Percentiles rank a stretch among this genome's conserved stretches.
Evolutionary conservation across 352 stramenopile genomes (phyloP).

Genomic region (Saprolegnia diclina): DNA sequence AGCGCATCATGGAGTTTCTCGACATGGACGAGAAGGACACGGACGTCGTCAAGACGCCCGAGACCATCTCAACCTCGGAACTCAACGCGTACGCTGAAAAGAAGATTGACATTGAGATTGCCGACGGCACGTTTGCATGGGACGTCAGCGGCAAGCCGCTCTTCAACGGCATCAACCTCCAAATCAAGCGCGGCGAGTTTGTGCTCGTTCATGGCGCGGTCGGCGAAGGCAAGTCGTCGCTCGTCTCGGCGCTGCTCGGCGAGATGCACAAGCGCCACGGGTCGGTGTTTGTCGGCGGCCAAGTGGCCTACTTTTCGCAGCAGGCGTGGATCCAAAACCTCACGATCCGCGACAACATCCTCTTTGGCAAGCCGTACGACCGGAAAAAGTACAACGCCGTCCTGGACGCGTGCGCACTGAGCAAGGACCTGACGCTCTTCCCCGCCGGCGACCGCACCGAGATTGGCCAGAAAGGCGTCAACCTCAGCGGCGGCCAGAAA

Average conservation of each 20-base stretch:
- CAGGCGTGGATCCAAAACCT: slow-evolving; percentile 30
- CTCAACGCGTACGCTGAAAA: background rate
- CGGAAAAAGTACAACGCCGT: slow-evolving; percentile 43
- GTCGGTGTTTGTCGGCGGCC: slow-evolving; percentile 37
- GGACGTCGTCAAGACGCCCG: background rate
- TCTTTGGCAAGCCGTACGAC: slow-evolving; percentile 70
- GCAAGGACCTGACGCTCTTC: slow-evolving; percentile 30
- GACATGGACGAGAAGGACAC: background rate
- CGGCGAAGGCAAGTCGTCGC: slow-evolving; percentile 50
- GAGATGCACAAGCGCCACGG: slow-evolving; percentile 77
- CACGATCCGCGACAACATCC: slow-evolving; percentile 81
- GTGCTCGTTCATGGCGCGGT: slow-evolving; percentile 46
- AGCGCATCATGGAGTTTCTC: slow-evolving; percentile 23
- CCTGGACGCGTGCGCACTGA: slow-evolving; percentile 30
- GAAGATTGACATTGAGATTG: slow-evolving; percentile 39
- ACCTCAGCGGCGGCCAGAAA: slow-evolving; percentile 43
- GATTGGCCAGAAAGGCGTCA: slow-evolving; percentile 44
- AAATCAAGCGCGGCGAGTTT: slow-evolving; percentile 40
- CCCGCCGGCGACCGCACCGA: slow-evolving; percentile 58
- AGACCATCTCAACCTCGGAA: background rate
- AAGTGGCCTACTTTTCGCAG: slow-evolving; percentile 35
- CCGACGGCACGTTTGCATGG: slow-evolving; percentile 56
- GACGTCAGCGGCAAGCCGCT: slow-evolving; percentile 27
- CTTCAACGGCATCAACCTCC: slow-evolving; percentile 39
- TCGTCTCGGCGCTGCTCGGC: slow-evolving; percentile 46